Evolutionary conservation across 768 basidiomycete species (phyloP).

Genomic region (Suillus lakei): DNA sequence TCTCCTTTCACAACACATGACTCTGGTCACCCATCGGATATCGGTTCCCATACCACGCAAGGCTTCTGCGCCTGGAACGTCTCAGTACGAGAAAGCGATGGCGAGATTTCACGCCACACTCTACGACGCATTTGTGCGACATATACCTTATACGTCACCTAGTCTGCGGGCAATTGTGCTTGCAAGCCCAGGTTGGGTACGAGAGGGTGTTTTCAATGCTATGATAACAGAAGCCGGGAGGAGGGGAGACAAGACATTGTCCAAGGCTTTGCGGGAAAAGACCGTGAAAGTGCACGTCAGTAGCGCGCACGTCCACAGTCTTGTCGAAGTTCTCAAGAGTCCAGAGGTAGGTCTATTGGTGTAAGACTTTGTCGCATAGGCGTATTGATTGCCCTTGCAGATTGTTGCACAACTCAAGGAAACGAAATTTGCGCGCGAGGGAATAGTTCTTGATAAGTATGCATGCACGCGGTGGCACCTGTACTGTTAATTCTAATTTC

Average conservation of each 20-base stretch:
- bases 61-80: slow-evolving; percentile 76
- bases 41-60: slow-evolving; percentile 91
- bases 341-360: slow-evolving; percentile 71
- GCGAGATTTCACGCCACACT: slow-evolving; percentile 81
- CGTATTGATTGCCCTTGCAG: slow-evolving; percentile 41
- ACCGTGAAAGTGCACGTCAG: slow-evolving; percentile 89
- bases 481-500: not conserved
- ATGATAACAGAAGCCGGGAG: slow-evolving; percentile 81
- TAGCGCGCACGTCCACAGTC: slow-evolving; percentile 93
- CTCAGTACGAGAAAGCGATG: slow-evolving; percentile 93
- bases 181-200: slow-evolving; percentile 95
- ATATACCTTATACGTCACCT: slow-evolving; percentile 81
- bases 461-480: slow-evolving; percentile 7
- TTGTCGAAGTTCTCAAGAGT: slow-evolving; percentile 93
- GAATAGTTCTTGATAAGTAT: slow-evolving; percentile 87
- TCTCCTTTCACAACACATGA: slow-evolving; percentile 96
- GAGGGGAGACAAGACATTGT: slow-evolving; percentile 82
- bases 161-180: slow-evolving; percentile 89
- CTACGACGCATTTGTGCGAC: slow-evolving; percentile 85
- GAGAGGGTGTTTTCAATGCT: slow-evolving; percentile 85
- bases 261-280: slow-evolving; percentile 78
- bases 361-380: not conserved
- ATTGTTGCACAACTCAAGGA: slow-evolving; percentile 81
- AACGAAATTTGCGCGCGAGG: slow-evolving; percentile 96
- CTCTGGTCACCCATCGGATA: slow-evolving; percentile 88